A percentile compares a stretch with the other conserved stretches of the same genome.
phyloP scores from a whole-genome alignment of 2,329 filamentous ascomycete species.

The Davidsoniella eucalypti region DNA sequence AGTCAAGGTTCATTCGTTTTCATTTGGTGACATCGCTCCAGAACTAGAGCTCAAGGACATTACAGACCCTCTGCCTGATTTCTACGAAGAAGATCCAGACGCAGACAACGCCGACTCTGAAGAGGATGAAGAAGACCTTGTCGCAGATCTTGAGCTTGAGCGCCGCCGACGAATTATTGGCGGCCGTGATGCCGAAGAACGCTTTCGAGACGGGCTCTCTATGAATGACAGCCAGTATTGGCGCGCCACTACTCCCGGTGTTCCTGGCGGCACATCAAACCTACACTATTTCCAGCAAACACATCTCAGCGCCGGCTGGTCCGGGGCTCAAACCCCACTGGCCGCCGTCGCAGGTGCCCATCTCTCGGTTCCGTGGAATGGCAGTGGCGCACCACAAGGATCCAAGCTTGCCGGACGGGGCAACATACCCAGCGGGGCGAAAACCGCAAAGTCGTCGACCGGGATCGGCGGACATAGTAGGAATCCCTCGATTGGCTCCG shows the following conservation, averaged over 20 bases:
- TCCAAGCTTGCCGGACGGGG: background rate
- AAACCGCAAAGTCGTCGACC: slow-evolving; percentile 2
- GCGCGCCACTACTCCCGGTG: slow-evolving; percentile 32
- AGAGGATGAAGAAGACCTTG: slow-evolving; percentile 21
- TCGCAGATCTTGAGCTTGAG: slow-evolving; percentile 10
- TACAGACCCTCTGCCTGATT: slow-evolving; percentile 85
- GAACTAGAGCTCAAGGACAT: slow-evolving; percentile 90
- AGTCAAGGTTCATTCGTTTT: slow-evolving; percentile 84
- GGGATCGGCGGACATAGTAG: slow-evolving; percentile 2
- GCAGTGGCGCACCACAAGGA: background rate
- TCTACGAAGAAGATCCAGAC: slow-evolving; percentile 70
- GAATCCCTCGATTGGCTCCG: slow-evolving; percentile 6
- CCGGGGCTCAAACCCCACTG: slow-evolving; percentile 62
- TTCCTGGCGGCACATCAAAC: slow-evolving; percentile 58
- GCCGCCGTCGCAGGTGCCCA: slow-evolving; percentile 60
- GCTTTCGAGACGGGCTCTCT: slow-evolving; percentile 9
- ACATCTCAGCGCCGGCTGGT: slow-evolving; percentile 53
- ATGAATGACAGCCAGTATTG: slow-evolving; percentile 9
- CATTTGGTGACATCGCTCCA: slow-evolving; percentile 72
- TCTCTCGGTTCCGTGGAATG: slow-evolving; percentile 16
- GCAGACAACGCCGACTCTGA: slow-evolving; percentile 29
- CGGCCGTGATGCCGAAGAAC: slow-evolving; percentile 14
- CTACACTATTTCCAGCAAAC: slow-evolving; percentile 64
- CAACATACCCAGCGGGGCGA: background rate
- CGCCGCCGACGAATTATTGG: slow-evolving; percentile 12